Percentiles rank a stretch among this genome's conserved stretches.
Conservation (phyloP, 2,329 filamentous ascomycete genomes). For the Cercospora sojina region DNA sequence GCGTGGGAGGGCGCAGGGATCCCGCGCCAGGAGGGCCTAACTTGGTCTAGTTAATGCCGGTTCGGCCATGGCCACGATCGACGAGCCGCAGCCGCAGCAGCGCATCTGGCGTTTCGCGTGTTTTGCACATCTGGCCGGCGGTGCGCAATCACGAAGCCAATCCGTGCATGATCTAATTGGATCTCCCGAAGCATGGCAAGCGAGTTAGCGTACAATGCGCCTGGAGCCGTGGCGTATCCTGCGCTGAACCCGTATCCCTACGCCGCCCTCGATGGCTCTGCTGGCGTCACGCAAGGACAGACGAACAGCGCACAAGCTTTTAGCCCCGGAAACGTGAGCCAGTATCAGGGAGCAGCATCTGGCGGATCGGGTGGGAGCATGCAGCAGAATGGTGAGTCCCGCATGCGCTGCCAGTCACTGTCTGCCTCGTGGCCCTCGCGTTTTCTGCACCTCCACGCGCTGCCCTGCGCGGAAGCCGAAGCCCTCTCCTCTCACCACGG, state of each 20-base stretch:
- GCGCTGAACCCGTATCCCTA: conserved; percentile 1
- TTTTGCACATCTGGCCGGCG: not conserved
- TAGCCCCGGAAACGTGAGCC: conserved; percentile 7
- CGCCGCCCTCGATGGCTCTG: not conserved
- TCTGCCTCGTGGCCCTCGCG: not conserved
- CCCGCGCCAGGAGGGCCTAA: not conserved
- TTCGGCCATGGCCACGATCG: not conserved
- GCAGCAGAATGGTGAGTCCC: conserved; percentile 12
- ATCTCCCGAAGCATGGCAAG: conserved; percentile 4
- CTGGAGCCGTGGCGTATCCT: not conserved
- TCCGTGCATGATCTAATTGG: conserved; percentile 7
- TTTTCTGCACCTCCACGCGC: not conserved
- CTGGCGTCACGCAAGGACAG: not conserved
- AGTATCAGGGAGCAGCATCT: conserved; percentile 6
- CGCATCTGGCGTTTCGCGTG: not conserved
- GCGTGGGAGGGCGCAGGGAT: not conserved
- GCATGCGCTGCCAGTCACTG: not conserved
- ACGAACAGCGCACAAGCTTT: conserved; percentile 14
- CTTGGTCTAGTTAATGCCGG: too few species aligned
- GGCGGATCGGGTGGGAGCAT: conserved; percentile 5
- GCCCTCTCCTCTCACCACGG: not conserved
- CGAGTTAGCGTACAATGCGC: conserved; percentile 4
- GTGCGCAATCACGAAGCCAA: conserved; percentile 5
- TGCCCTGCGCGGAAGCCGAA: not conserved
- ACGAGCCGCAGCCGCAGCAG: not conserved